Percentiles rank a stretch among this genome's conserved stretches.
These are phyloP conservation scores for Cyberlindnera xishuangbannaensis DNA, from an alignment of 805 yeast species.

Conservation along the genomic window DNA sequence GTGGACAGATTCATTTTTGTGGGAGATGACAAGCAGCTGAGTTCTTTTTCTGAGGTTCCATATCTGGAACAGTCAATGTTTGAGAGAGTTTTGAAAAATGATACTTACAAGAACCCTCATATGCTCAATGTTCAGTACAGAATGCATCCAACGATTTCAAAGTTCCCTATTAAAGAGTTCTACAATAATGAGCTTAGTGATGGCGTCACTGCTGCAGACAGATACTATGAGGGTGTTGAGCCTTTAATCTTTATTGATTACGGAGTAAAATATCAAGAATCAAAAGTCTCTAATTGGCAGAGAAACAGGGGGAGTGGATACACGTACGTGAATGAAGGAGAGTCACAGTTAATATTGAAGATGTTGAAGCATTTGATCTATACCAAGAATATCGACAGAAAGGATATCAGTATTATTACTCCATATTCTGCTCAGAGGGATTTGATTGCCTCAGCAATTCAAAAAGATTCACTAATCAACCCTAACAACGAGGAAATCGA, in stretches of 20 bases:
- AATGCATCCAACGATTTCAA: constrained; percentile 61
- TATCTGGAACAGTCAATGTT: constrained; percentile 61
- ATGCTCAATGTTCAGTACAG: constrained; percentile 68
- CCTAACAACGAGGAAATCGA: constrained; percentile 43
- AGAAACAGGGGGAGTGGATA: constrained; percentile 38
- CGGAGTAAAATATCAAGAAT: constrained; percentile 39
- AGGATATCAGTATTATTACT: constrained; percentile 60
- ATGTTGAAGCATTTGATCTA: constrained; percentile 44
- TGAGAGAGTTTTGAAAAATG: constrained; percentile 59
- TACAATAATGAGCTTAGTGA: constrained; percentile 45
- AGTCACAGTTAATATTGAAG: constrained; percentile 42
- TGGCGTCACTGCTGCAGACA: constrained; percentile 52
- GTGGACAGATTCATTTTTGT: constrained; percentile 63
- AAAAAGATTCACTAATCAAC: constrained; percentile 47
- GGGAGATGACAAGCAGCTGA: constrained; percentile 72
- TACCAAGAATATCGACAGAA: constrained; percentile 44
- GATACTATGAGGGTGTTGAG: constrained; percentile 40
- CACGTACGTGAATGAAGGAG: constrained; percentile 53
- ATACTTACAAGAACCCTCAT: constrained; percentile 52
- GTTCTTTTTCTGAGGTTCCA: constrained; percentile 66
- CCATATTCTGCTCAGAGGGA: constrained; percentile 78
- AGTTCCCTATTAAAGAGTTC: constrained; percentile 48
- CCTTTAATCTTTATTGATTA: constrained; percentile 63
- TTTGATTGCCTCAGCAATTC: constrained; percentile 44
- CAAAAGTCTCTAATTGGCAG: not conserved